These are phyloP conservation scores for Penicillium sp. DNA, from an alignment of 2,329 filamentous ascomycete species.

Conservation along the genomic window DNA sequence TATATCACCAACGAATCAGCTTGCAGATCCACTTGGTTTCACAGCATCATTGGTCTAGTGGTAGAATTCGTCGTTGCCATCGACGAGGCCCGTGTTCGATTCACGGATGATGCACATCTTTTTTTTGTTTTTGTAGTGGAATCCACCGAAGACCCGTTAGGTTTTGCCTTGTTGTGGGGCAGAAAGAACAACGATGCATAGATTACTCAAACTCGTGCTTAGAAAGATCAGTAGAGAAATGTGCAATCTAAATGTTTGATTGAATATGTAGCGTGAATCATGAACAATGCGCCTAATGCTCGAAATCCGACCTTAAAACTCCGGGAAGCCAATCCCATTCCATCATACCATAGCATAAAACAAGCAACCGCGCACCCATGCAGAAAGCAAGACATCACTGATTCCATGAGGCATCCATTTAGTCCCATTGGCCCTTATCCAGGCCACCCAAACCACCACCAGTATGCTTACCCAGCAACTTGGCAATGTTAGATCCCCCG, in stretches of 20 bases:
- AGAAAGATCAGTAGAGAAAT: background rate
- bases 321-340: background rate
- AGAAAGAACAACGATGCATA: background rate
- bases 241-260: background rate
- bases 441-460: slow-evolving; percentile 39
- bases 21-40: background rate
- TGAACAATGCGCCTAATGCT: background rate
- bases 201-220: background rate
- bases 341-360: background rate
- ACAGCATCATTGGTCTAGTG: slow-evolving; percentile 46
- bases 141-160: background rate
- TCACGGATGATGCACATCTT: slow-evolving; percentile 39
- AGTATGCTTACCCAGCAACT: slow-evolving; percentile 42
- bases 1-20: too few relatives aligned
- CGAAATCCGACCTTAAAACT: background rate
- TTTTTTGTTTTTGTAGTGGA: background rate
- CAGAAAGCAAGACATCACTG: background rate
- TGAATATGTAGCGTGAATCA: background rate
- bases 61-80: slow-evolving; percentile 48
- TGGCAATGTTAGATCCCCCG: slow-evolving; percentile 30
- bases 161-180: background rate
- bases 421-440: slow-evolving; percentile 45
- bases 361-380: background rate
- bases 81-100: slow-evolving; percentile 49
- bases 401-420: background rate